Base-by-base conservation (phyloP, 768 basidiomycete species). In the Thelephora aurantiotincta region DNA sequence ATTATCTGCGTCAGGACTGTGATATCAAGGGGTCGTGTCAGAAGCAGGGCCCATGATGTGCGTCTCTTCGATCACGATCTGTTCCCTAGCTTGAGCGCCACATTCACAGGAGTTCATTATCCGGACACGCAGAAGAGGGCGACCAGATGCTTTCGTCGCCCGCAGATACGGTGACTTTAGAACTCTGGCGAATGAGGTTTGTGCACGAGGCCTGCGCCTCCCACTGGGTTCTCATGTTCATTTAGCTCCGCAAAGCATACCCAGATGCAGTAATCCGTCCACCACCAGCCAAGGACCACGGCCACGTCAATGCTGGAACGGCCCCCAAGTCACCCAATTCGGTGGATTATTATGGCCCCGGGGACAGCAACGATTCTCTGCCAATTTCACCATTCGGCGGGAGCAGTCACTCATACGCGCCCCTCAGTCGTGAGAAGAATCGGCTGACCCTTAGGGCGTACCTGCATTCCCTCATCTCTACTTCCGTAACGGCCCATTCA, bases 141-240 rank as follows among this genome's bases (percentile, higher is more conserved):
- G 72, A 52, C 72, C 69, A 2, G 92, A 96, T 53, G 73, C 90
- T 1, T 91, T 78, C 62, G 96, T 98, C 4, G 86, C 90, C 1
- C 74, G 96, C 49, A 73, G 96, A 52, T 92, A 98, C 60, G 94
- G 94, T 6, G 96, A 99, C 61, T 99, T 99, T 63, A 82, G 71
- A 59, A 85, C 90, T 2, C 73, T 99, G 14, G 80, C 82, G 2
- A 74, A 80, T 43, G 90, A 96, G 70, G 92, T 86, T 18, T 72
- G 60, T 19, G 12, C 33, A 18, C 33, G 5, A 30, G 26, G 30
- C 11, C 33, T 16, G 22, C 36, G 41, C 14, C 18, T 35, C 19
- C 43, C 48, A 35, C 35, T 46, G 20, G 33, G 34, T 47, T n/a
- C 44, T 12, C 48, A 48, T 52, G 45, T 50, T 51, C 49, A 45